These are phyloP conservation scores for Fusarium vanettenii DNA, from an alignment of 2,329 filamentous ascomycete species.

Conservation along the genomic window DNA sequence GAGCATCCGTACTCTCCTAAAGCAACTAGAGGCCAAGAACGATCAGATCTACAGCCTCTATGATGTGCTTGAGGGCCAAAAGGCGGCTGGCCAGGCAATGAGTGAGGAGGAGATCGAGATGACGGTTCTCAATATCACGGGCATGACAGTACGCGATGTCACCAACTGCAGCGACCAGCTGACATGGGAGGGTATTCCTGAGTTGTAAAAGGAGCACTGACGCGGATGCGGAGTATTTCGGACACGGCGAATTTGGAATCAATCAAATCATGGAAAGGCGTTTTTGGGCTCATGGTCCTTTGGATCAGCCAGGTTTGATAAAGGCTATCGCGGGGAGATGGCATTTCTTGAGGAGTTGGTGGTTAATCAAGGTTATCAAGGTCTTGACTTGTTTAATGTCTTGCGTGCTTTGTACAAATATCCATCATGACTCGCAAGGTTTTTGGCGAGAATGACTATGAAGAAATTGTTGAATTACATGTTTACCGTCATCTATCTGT, in stretches of 20 bases:
- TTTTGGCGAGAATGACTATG: constrained; percentile 36
- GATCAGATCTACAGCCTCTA: constrained; percentile 86
- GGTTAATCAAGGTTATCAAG: constrained; percentile 10
- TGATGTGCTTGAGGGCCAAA: constrained; percentile 86
- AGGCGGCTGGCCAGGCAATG: constrained; percentile 72
- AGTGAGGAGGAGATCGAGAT: constrained; percentile 72
- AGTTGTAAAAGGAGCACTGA: constrained; percentile 30
- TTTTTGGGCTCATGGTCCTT: constrained; percentile 35
- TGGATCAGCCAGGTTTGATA: constrained; percentile 21
- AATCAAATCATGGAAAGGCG: constrained; percentile 35
- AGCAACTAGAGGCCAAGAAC: constrained; percentile 76
- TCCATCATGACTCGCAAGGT: constrained; percentile 32
- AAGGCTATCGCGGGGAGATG: constrained; percentile 36
- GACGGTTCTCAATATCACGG: constrained; percentile 68
- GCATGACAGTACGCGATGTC: constrained; percentile 57
- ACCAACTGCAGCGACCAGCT: constrained; percentile 52
- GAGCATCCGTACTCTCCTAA: constrained; percentile 71
- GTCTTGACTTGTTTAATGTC: constrained; percentile 22
- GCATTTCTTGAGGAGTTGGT: constrained; percentile 40
- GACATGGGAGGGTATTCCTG: constrained; percentile 56
- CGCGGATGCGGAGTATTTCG: constrained; percentile 18
- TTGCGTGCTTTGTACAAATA: constrained; percentile 29
- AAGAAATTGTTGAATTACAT: constrained; percentile 33
- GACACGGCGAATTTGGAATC: constrained; percentile 26
- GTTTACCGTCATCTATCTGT: neutral